Percentiles rank a stretch among this genome's conserved stretches.
These are phyloP conservation scores for Microdochium nivale DNA, from an alignment of 2,329 filamentous ascomycete species.

Conservation along the genomic window DNA sequence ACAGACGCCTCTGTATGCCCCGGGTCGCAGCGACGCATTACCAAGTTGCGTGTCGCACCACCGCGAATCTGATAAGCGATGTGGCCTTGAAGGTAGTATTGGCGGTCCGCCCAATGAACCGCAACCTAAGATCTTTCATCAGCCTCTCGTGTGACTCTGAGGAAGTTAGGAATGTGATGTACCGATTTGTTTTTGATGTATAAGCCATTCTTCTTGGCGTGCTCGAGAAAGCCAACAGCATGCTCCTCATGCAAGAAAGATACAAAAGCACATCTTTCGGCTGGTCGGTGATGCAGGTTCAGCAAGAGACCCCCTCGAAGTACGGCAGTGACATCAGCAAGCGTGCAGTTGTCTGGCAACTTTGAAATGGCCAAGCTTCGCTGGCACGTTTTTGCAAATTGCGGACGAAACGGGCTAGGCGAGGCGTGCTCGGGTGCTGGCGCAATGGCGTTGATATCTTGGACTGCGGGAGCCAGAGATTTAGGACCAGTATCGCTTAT, in stretches of 20 bases:
- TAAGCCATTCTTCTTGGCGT: slow-evolving; percentile 56
- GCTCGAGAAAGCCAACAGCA: slow-evolving; percentile 55
- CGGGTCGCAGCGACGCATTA: slow-evolving; percentile 52
- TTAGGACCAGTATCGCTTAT: not conserved
- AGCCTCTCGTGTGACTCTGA: not conserved
- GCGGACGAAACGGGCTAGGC: slow-evolving; percentile 6
- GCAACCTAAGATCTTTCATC: slow-evolving; percentile 43
- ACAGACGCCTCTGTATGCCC: slow-evolving; percentile 55
- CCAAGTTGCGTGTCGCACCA: slow-evolving; percentile 66
- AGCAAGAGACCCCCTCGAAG: slow-evolving; percentile 64
- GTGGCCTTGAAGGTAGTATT: slow-evolving; percentile 57
- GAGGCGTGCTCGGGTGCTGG: slow-evolving; percentile 2
- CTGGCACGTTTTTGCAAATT: slow-evolving; percentile 27
- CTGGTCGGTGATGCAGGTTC: slow-evolving; percentile 53
- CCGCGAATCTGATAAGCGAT: slow-evolving; percentile 53
- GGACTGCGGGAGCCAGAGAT: not conserved
- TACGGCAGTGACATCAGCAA: slow-evolving; percentile 54
- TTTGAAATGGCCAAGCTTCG: slow-evolving; percentile 57
- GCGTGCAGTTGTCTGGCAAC: slow-evolving; percentile 52
- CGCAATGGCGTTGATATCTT: not conserved
- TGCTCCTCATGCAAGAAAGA: slow-evolving; percentile 60
- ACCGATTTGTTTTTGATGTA: slow-evolving; percentile 63
- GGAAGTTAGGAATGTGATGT: slow-evolving; percentile 17
- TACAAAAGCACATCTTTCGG: slow-evolving; percentile 53
- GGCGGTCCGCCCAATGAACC: slow-evolving; percentile 61